Evolutionary conservation across 108 stramenopile species (phyloP).

Genomic region (Licmophora abbreviata): DNA sequence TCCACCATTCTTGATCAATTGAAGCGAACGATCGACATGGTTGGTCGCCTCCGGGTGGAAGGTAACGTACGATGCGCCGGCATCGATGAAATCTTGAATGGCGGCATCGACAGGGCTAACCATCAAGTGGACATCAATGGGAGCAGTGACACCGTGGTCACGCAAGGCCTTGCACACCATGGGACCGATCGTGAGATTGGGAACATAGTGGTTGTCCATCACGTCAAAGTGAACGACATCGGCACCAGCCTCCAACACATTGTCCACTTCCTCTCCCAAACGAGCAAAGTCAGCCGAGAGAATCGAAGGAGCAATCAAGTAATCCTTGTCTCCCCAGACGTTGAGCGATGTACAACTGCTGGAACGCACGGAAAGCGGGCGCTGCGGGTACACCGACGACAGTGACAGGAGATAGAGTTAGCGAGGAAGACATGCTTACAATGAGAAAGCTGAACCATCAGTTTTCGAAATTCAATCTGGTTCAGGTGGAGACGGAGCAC

Average conservation of each 20-base stretch:
- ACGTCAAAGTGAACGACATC: conserved; percentile 99
- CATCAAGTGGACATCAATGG: conserved; percentile 99
- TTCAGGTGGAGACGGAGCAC: conserved; percentile 7
- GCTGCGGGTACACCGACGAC: not conserved
- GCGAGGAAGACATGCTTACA: not conserved
- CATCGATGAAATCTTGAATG: conserved; percentile 90
- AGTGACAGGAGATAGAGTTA: not conserved
- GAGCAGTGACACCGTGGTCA: conserved; percentile 95
- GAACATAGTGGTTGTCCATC: conserved; percentile 99
- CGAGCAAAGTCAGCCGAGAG: conserved; percentile 96
- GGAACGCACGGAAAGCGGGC: conserved; percentile 3
- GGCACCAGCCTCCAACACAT: conserved; percentile 94
- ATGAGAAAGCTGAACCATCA: not conserved
- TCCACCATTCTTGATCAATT: conserved; percentile 89
- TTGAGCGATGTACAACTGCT: conserved; percentile 44
- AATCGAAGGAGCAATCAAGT: conserved; percentile 97
- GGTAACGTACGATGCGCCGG: conserved; percentile 97
- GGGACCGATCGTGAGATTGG: conserved; percentile 98
- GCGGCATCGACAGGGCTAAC: conserved; percentile 92
- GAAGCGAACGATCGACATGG: conserved; percentile 94
- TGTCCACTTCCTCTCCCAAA: conserved; percentile 96
- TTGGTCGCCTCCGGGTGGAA: conserved; percentile 98
- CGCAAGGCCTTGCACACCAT: conserved; percentile 99
- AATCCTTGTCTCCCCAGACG: conserved; percentile 92
- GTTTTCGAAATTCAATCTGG: not conserved